Conservation (phyloP, 441 rosid species). For the Eruca vesicaria region DNA sequence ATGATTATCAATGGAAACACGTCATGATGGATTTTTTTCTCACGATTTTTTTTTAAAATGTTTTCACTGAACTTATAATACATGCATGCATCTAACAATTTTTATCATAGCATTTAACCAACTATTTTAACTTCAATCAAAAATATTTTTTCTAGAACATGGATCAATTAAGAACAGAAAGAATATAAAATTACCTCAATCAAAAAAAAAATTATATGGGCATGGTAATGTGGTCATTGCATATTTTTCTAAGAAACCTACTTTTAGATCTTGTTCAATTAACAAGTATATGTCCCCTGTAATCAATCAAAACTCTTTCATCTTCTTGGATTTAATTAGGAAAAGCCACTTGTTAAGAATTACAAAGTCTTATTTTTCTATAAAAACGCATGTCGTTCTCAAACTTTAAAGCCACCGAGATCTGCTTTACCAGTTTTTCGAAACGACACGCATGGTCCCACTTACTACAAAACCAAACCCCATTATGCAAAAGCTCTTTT, state of each 20-base stretch:
- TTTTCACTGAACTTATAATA: neutral
- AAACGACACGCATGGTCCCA: slow-evolving; percentile 53
- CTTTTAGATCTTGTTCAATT: neutral
- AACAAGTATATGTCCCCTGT: slow-evolving; percentile 5
- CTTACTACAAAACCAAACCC: slow-evolving; percentile 36
- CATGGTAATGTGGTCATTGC: neutral
- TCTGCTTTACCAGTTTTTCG: slow-evolving; percentile 45
- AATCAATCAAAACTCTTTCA: slow-evolving; percentile 8
- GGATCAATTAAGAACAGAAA: too few relatives aligned
- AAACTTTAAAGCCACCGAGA: slow-evolving; percentile 41
- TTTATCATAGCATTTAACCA: neutral
- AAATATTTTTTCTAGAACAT: too few relatives aligned
- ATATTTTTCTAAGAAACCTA: neutral
- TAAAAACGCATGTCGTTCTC: slow-evolving; percentile 31
- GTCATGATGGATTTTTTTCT: neutral
- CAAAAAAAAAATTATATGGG: neutral
- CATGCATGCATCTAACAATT: neutral
- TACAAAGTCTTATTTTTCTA: slow-evolving; percentile 2
- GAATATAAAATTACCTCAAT: too few relatives aligned
- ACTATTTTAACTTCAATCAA: too few relatives aligned
- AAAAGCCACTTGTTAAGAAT: slow-evolving; percentile 41
- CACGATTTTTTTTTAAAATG: neutral
- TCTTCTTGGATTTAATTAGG: slow-evolving; percentile 16
- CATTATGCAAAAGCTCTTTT: slow-evolving; percentile 43
- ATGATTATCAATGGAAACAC: neutral